Evolutionary conservation across 139 green algal species (phyloP), one percentile per base, ranked within the genome.

Genomic region (Zygnema cylindricum): DNA sequence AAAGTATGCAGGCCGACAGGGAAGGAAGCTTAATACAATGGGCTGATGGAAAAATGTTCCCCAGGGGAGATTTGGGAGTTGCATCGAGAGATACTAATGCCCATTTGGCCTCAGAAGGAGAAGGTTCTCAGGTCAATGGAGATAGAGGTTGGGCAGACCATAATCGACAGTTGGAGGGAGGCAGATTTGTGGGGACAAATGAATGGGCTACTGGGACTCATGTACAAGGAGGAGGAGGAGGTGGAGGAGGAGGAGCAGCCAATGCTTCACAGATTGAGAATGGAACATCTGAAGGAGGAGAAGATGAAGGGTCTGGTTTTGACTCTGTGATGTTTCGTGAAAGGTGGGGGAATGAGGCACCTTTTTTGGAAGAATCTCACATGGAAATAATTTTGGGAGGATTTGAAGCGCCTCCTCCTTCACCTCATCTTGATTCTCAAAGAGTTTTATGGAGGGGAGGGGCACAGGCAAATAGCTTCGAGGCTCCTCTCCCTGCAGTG

Each of bases 391-490:
- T 63, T 63, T 16, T 16, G 49, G 49, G 49, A 63, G 49, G 49
- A 16, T 63, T 63, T 63, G 49, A 63, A 63, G 49, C 49, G 49
- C 49, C 49, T 63, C 49, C 49, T 25, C 49, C 49, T 63, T 63
- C 49, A 63, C 49, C 49, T 16, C 49, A 63, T 63, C 49, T 63
- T 63, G 49, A 63, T 79, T 7, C 38, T 79, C 71, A 41, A 79
- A 43, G 36, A 43, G 11, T 43, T 40, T 79, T 43, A 7, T 79
- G 3, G 71, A 43, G 36, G 71, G 71, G 16, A 16, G 71, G 71
- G 38, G 7, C 36, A 79, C 36, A 79, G 16, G 7, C 7, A 43
- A 16, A 7, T 11, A 43, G 71, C 36, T 41, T 43, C 11, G 71
- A 16, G 7, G 3, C 71, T 40, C 49, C 49, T 25, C 49, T 63